Conservation (phyloP, 2,329 filamentous ascomycete genomes). For the Metarhizium sp. region DNA sequence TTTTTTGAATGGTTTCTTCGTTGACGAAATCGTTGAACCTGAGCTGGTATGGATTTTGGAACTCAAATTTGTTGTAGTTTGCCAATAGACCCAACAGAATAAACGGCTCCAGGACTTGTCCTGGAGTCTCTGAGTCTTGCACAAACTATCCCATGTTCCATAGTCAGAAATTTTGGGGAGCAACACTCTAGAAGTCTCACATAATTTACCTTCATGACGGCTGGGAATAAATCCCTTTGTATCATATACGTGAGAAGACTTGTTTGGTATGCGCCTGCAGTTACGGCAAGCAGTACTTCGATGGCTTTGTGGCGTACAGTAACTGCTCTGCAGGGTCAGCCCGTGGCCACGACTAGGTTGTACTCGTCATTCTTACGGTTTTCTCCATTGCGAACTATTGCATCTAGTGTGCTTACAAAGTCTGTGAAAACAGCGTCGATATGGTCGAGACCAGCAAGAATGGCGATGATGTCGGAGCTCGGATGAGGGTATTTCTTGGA, state of each 20-base stretch:
- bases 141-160: constrained; percentile 49
- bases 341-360: not conserved
- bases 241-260: constrained; percentile 91
- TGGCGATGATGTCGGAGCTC: constrained; percentile 85
- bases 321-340: constrained; percentile 35
- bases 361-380: constrained; percentile 45
- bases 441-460: constrained; percentile 81
- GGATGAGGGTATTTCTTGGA: constrained; percentile 90
- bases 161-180: constrained; percentile 4
- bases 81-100: constrained; percentile 76
- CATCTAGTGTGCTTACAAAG: constrained; percentile 74
- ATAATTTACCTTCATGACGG: constrained; percentile 73
- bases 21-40: constrained; percentile 94
- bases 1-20: constrained; percentile 73
- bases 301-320: constrained; percentile 72
- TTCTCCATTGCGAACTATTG: constrained; percentile 68
- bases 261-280: constrained; percentile 92
- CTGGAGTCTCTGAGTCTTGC: constrained; percentile 62
- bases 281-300: constrained; percentile 70
- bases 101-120: constrained; percentile 63
- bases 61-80: constrained; percentile 99
- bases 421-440: constrained; percentile 83
- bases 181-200: not conserved
- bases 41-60: constrained; percentile 90
- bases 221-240: constrained; percentile 86